Evolutionary conservation across 78 protist species (phyloP).

Genomic region (Dictyostelium intermedium): DNA sequence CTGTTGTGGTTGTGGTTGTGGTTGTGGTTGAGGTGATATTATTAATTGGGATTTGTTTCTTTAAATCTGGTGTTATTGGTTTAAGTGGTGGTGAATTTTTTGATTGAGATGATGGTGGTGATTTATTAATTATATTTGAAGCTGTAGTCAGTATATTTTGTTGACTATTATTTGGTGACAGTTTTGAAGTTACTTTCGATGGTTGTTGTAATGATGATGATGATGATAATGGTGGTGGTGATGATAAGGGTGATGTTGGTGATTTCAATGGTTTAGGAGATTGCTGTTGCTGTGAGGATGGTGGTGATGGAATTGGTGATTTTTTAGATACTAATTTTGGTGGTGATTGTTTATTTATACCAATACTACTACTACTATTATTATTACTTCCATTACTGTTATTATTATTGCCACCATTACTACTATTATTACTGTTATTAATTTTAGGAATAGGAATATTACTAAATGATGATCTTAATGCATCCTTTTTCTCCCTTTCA

Average conservation of each 20-base stretch:
- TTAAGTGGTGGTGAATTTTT: not conserved
- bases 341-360: not conserved
- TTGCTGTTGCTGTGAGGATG: not conserved
- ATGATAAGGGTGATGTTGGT: not conserved
- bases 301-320: not conserved
- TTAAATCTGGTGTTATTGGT: not conserved
- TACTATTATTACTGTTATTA: not conserved
- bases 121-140: constrained; percentile 5
- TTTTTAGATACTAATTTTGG: not conserved
- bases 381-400: not conserved
- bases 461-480: not conserved
- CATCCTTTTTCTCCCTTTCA: not conserved
- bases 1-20: not conserved
- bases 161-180: not conserved
- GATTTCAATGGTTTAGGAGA: not conserved
- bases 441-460: not conserved
- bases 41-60: not conserved
- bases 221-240: not conserved
- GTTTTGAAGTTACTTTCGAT: not conserved
- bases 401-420: not conserved
- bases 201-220: not conserved
- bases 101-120: not conserved
- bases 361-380: not conserved
- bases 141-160: not conserved
- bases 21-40: not conserved